Conservation (phyloP, 495 filamentous ascomycete genomes). For the Penicillium paxilli region DNA sequence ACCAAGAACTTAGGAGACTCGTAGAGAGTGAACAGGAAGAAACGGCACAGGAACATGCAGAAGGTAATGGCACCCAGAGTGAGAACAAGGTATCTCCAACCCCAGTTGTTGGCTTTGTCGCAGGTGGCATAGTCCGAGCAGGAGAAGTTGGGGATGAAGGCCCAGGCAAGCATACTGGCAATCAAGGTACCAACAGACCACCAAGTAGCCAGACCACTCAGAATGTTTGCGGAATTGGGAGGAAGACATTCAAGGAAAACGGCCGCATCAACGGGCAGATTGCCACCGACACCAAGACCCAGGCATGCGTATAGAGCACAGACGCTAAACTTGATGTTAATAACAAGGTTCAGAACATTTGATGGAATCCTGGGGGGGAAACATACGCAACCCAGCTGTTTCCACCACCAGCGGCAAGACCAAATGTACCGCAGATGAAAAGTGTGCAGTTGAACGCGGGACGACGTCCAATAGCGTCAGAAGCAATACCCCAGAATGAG, state of each 20-base stretch:
- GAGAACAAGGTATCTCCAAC: slow-evolving; percentile 73
- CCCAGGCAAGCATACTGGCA: slow-evolving; percentile 51
- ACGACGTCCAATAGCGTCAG: slow-evolving; percentile 51
- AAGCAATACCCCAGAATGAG: slow-evolving; percentile 50
- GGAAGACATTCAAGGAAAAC: slow-evolving; percentile 57
- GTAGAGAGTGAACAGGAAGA: slow-evolving; percentile 49
- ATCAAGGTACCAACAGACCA: slow-evolving; percentile 56
- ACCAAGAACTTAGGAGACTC: slow-evolving; percentile 77
- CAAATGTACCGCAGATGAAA: slow-evolving; percentile 48
- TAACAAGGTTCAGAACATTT: neutral
- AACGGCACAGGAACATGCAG: slow-evolving; percentile 60
- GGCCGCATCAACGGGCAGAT: slow-evolving; percentile 46
- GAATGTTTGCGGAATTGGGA: slow-evolving; percentile 40
- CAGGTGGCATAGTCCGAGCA: slow-evolving; percentile 43
- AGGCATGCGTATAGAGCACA: slow-evolving; percentile 43
- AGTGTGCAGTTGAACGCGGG: slow-evolving; percentile 53
- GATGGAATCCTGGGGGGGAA: neutral
- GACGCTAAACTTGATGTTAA: slow-evolving; percentile 11
- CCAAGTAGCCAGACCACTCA: slow-evolving; percentile 51
- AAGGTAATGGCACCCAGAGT: slow-evolving; percentile 67
- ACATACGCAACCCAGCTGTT: slow-evolving; percentile 43
- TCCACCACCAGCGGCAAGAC: slow-evolving; percentile 43
- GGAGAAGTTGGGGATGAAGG: slow-evolving; percentile 45
- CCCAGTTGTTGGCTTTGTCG: slow-evolving; percentile 58
- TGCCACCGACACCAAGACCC: slow-evolving; percentile 54